Base-by-base conservation (phyloP, 2,329 filamentous ascomycete genomes). In the Phaeomoniella chlamydospora region DNA sequence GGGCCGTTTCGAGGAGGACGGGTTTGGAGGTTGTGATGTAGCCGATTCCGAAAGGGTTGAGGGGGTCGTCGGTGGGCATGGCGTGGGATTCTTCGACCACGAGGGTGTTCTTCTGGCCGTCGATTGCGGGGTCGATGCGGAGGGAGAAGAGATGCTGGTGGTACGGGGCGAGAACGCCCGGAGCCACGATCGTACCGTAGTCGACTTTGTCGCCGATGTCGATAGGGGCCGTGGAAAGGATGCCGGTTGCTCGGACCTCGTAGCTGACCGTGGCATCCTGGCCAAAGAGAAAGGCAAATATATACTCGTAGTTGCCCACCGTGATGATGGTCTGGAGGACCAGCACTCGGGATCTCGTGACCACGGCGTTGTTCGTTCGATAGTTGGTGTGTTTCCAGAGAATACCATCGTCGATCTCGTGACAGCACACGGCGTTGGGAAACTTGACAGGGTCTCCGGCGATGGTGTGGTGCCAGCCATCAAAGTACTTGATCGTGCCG, bases 121-220 rank as follows among this genome's bases (percentile, higher is more conserved):
- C 72, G n/a, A 43, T 39, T 41, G 46, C 43, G n/a, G 74, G 73
- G 47, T 78, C 74, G 11, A 78, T 60, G 5, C 74, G 68, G 4
- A 77, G 62, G 3, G 69, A 76, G 58, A 86, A 84, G 52, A 85
- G 80, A 54, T 86, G 80, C 50, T 86, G 80, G 49, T 86, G 80
- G 55, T 80, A 74, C 0, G 65, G 62, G 2, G 76, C 79, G 19
- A 84, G 68, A 12, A 79, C 77, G 31, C 77, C 76, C 0, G 77
- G 76, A 39, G 77, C 74, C 3, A 82, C 75, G 29, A 79, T 69
- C 1, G 76, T 81, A 22, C 76, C 77, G 61, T 72, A 80, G 2
- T 72, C 69, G 3, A 80, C 74, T 10, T 68, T 68, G 35, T 75
- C 52, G 11, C 71, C 74, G 40, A 77, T 69, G 39, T 80, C 75